These are phyloP conservation scores for Fraxinus floribunda DNA, from an alignment of 305 asterid genomes.

Conservation along the genomic window DNA sequence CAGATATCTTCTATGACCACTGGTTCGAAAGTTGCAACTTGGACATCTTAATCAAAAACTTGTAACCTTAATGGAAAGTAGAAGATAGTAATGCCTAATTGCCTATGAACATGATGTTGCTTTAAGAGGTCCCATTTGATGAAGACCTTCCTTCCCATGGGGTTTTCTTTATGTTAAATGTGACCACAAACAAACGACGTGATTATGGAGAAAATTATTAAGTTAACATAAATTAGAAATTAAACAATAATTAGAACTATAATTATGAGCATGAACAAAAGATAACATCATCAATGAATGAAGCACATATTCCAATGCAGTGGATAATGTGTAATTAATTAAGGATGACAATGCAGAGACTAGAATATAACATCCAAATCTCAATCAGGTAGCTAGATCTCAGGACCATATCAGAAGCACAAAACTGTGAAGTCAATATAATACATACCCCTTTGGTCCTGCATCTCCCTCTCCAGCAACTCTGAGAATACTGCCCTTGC, in stretches of 20 bases:
- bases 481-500: slow-evolving; percentile 96
- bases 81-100: background rate
- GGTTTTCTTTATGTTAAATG: background rate
- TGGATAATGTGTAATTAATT: slow-evolving; percentile 7
- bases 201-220: background rate
- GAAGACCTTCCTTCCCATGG: background rate
- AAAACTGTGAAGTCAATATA: slow-evolving; percentile 18
- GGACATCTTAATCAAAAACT: background rate
- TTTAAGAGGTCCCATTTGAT: background rate
- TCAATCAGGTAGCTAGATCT: slow-evolving; percentile 17
- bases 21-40: background rate
- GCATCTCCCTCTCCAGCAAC: slow-evolving; percentile 99
- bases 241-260: background rate
- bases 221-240: background rate
- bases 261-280: slow-evolving; percentile 12
- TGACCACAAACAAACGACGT: background rate
- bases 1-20: background rate
- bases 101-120: background rate
- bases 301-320: slow-evolving; percentile 6
- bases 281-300: background rate
- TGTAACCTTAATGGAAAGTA: background rate
- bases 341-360: slow-evolving; percentile 9
- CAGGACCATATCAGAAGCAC: slow-evolving; percentile 12
- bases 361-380: background rate
- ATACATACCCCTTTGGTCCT: slow-evolving; percentile 91